A percentile compares a stretch with the other conserved stretches of the same genome.
phyloP scores from a whole-genome alignment of 2,329 filamentous ascomycete species.

The Blumeria hordei region DNA sequence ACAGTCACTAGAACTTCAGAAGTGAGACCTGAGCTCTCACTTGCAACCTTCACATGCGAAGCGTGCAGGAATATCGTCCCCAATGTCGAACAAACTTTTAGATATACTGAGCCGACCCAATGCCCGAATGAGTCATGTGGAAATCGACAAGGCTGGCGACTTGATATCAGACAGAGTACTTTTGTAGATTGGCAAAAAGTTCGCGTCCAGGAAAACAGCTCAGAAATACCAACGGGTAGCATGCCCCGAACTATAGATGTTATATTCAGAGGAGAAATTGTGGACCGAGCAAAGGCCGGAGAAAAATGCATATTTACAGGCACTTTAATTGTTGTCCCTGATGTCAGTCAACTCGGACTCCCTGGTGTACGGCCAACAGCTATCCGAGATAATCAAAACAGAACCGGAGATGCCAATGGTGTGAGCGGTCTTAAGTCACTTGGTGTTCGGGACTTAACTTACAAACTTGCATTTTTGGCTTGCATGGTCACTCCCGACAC shows the following conservation, averaged over 20 bases:
- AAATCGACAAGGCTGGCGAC: conserved; percentile 77
- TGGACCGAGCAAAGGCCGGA: conserved; percentile 87
- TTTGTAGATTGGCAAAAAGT: conserved; percentile 99
- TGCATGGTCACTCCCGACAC: conserved; percentile 90
- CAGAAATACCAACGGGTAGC: conserved; percentile 91
- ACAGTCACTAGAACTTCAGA: conserved; percentile 94
- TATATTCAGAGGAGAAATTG: conserved; percentile 87
- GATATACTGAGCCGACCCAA: conserved; percentile 89
- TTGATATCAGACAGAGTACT: conserved; percentile 92
- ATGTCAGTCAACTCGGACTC: conserved; percentile 82
- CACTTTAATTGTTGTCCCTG: conserved; percentile 84
- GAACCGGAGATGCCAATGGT: conserved; percentile 56
- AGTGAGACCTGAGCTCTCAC: conserved; percentile 75
- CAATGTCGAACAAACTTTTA: conserved; percentile 91
- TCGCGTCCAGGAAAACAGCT: conserved; percentile 91
- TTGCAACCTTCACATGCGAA: conserved; percentile 83
- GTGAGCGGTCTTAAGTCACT: conserved; percentile 75
- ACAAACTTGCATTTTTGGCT: conserved; percentile 84
- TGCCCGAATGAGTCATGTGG: conserved; percentile 73
- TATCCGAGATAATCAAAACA: conserved; percentile 57
- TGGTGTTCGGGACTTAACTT: conserved; percentile 85
- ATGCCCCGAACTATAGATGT: conserved; percentile 98
- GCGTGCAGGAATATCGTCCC: conserved; percentile 62
- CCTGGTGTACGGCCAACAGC: conserved; percentile 68
- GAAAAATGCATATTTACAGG: conserved; percentile 98